A percentile compares a stretch with the other conserved stretches of the same genome.
These are phyloP conservation scores for Ustilago shanxiensis DNA, from an alignment of 1,284 basidiomycete genomes.

Conservation along the genomic window DNA sequence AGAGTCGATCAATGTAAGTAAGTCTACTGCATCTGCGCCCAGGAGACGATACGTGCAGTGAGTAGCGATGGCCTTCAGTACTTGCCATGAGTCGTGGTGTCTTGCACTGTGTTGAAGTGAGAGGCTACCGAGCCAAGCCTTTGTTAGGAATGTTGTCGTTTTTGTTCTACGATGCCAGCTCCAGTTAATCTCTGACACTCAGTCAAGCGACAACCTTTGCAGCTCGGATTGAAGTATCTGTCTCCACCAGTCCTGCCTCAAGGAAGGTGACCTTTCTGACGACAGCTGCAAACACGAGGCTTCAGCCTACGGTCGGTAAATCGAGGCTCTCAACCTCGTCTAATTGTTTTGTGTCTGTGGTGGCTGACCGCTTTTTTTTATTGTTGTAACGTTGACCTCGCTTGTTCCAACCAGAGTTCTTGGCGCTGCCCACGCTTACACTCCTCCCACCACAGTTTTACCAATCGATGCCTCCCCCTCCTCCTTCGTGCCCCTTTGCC, in stretches of 20 bases:
- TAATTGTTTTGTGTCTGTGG: neutral
- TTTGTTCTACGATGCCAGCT: neutral
- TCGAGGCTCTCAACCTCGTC: neutral
- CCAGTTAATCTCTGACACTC: too few relatives aligned
- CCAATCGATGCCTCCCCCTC: constrained; percentile 1
- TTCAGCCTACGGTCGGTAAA: constrained; percentile 3
- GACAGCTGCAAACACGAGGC: constrained; percentile 1
- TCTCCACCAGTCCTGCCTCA: too few relatives aligned
- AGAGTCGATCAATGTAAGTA: neutral
- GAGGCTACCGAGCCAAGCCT: neutral
- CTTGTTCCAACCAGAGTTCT: constrained; percentile 28
- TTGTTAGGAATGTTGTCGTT: neutral
- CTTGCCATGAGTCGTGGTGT: too few relatives aligned
- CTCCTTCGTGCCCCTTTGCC: neutral
- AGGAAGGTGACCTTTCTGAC: neutral
- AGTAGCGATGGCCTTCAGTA: too few relatives aligned
- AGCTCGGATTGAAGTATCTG: too few relatives aligned
- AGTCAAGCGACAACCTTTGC: neutral
- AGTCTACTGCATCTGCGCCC: neutral
- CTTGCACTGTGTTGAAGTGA: too few relatives aligned
- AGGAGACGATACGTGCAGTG: neutral
- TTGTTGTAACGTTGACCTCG: constrained; percentile 29
- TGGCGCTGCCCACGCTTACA: constrained; percentile 19
- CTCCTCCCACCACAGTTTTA: neutral
- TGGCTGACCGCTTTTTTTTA: neutral